phyloP scores from a whole-genome alignment of 257 asterid species.

The Leonotis leonurus region DNA sequence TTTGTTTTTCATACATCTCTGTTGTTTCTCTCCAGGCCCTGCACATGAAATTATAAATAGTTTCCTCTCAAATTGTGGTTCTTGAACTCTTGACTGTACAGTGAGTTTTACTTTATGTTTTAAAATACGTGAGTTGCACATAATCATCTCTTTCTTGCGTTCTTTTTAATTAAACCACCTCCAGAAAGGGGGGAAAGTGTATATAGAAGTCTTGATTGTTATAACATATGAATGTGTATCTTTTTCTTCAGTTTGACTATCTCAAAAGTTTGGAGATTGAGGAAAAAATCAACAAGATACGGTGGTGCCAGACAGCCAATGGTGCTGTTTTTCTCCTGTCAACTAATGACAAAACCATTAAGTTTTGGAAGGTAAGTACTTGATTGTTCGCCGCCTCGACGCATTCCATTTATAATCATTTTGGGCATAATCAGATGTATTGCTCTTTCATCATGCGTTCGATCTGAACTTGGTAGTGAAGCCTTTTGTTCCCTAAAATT shows the following conservation, averaged over 20 bases:
- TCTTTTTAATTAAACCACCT: not conserved
- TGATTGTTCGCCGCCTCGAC: not conserved
- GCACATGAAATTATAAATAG: not conserved
- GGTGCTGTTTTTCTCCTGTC: conserved; percentile 96
- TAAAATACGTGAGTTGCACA: conserved; percentile 1
- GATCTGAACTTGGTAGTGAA: too few relatives aligned
- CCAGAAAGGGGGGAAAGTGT: not conserved
- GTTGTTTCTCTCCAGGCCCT: not conserved
- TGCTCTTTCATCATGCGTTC: too few relatives aligned
- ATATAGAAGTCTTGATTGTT: conserved; percentile 1
- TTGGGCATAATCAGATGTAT: not conserved
- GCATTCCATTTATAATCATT: not conserved
- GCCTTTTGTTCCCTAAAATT: too few relatives aligned
- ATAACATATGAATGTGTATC: conserved; percentile 7
- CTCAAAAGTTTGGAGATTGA: conserved; percentile 99
- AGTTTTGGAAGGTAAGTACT: conserved; percentile 84
- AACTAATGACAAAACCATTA: conserved; percentile 95
- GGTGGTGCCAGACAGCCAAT: conserved; percentile 96
- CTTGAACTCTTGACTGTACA: not conserved
- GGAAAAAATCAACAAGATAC: conserved; percentile 97
- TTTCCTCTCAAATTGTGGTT: conserved; percentile 3
- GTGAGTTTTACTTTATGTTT: conserved; percentile 1
- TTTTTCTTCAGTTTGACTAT: conserved; percentile 81
- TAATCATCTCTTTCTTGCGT: not conserved
- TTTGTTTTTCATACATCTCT: not conserved